phyloP scores from a whole-genome alignment of 192 early-diverging fungal species.

The Borealophlyctis nickersoniae region DNA sequence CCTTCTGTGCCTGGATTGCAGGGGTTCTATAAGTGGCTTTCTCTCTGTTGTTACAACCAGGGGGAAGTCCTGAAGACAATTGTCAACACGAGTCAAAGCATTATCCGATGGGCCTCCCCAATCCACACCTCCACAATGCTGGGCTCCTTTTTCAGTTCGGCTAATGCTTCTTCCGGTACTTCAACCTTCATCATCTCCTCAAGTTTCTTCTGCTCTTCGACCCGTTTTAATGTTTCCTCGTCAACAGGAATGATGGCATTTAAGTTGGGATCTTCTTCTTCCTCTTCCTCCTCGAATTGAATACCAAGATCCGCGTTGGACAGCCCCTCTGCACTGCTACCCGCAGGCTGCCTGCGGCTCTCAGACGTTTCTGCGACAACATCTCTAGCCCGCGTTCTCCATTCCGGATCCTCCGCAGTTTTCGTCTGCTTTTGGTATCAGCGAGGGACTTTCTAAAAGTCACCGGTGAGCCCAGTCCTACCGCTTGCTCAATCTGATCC shows the following conservation, averaged over 20 bases:
- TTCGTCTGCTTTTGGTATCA: conserved; percentile 1
- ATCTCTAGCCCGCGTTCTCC: background rate
- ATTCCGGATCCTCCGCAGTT: background rate
- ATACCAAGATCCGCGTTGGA: background rate
- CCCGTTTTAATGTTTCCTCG: conserved; percentile 16
- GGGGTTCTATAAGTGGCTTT: background rate
- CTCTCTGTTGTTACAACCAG: conserved; percentile 15
- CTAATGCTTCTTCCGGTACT: conserved; percentile 25
- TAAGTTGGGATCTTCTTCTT: conserved; percentile 18
- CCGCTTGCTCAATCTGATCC: conserved; percentile 5
- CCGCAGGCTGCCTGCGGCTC: no score
- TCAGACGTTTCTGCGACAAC: no score
- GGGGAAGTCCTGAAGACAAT: conserved; percentile 28
- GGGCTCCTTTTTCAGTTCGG: conserved; percentile 18
- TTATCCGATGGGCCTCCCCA: background rate
- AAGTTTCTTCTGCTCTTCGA: conserved; percentile 24
- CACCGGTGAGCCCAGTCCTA: no score
- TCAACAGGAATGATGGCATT: conserved; percentile 29
- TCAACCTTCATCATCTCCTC: conserved; percentile 27
- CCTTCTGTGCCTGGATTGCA: background rate
- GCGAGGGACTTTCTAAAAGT: no score
- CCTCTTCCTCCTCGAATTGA: background rate
- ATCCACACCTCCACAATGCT: conserved; percentile 13
- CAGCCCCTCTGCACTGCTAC: background rate
- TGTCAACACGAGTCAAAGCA: no score